Evolutionary conservation across 352 stramenopile genomes (phyloP), one percentile per base, ranked within the genome.

Genomic region (Globisporangium emineosum): DNA sequence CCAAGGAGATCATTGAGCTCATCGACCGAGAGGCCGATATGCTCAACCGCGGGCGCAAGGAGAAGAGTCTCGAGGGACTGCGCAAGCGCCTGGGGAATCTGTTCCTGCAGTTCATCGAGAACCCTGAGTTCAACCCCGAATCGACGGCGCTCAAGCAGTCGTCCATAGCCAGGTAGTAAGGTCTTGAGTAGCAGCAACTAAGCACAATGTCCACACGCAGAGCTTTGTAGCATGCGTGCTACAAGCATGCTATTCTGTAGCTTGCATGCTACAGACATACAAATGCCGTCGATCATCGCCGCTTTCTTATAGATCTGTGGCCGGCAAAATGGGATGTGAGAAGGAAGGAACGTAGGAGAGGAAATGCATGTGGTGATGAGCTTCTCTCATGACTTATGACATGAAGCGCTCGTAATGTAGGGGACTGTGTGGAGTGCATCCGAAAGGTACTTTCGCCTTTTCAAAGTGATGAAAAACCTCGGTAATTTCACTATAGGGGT

Each of bases 21-120:
- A 92, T 97, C 59, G 94, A 98, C 64, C 85, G 93, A 15, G 94
- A 98, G 62, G 91, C 93, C 15, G 94, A 98, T 65, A 90, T 98
- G 71, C 68, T 98, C 29, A 96, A 86, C 63, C 81, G 93, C 30
- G 90, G 92, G 15, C 72, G 92, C 15, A 81, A 84, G 50, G 76
- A 90, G 37, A 78, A 89, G 62, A 91, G 79, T 43, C 72, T 98
- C 42, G 81, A 90, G 47, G 88, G 88, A 4, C 78, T 98, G 8
- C 86, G 91, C 50, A 93, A 92, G 68, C 83, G 93, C 2, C 72
- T 97, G 33, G 70, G 57, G 10, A 95, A 96, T 49, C 73, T 97
- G 1, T 97, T 97, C 69, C 71, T 97, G 27, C 88, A 96, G 70
- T 98, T 98, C 73, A 77, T 98, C 45, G 89, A 98, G 73, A 97